phyloP scores from a whole-genome alignment of 352 stramenopile species.

The Phytophthora colocasiae region DNA sequence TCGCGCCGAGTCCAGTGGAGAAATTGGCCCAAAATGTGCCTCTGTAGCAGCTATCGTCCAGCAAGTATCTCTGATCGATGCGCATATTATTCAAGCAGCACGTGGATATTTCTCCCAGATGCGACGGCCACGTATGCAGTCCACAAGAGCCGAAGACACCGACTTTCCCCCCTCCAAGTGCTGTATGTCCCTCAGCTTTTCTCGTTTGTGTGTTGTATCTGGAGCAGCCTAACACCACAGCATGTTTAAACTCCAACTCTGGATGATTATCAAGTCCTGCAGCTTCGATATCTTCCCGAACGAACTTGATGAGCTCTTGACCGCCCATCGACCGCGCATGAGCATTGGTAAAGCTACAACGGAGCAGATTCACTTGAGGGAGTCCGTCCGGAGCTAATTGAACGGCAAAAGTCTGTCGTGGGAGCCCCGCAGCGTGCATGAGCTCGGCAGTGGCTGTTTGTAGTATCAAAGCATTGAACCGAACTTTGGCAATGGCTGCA shows the following conservation, averaged over 20 bases:
- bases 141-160: slow-evolving; percentile 76
- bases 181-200: slow-evolving; percentile 63
- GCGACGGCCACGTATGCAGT: slow-evolving; percentile 65
- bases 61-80: slow-evolving; percentile 51
- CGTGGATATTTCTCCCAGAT: slow-evolving; percentile 52
- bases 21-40: slow-evolving; percentile 73
- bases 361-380: slow-evolving; percentile 58
- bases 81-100: slow-evolving; percentile 67
- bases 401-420: slow-evolving; percentile 59
- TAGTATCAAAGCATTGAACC: slow-evolving; percentile 63
- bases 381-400: slow-evolving; percentile 62
- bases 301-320: slow-evolving; percentile 64
- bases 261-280: slow-evolving; percentile 40
- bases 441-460: slow-evolving; percentile 67
- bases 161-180: slow-evolving; percentile 60
- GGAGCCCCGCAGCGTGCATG: slow-evolving; percentile 47
- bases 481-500: slow-evolving; percentile 56
- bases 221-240: slow-evolving; percentile 75
- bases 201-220: slow-evolving; percentile 59
- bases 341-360: slow-evolving; percentile 63
- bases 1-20: slow-evolving; percentile 66
- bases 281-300: slow-evolving; percentile 59
- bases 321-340: slow-evolving; percentile 55
- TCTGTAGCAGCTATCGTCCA: slow-evolving; percentile 73
- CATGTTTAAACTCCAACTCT: slow-evolving; percentile 61